phyloP scores from a whole-genome alignment of 805 yeast genomes.

The Myxozyma vanderwaltii region DNA sequence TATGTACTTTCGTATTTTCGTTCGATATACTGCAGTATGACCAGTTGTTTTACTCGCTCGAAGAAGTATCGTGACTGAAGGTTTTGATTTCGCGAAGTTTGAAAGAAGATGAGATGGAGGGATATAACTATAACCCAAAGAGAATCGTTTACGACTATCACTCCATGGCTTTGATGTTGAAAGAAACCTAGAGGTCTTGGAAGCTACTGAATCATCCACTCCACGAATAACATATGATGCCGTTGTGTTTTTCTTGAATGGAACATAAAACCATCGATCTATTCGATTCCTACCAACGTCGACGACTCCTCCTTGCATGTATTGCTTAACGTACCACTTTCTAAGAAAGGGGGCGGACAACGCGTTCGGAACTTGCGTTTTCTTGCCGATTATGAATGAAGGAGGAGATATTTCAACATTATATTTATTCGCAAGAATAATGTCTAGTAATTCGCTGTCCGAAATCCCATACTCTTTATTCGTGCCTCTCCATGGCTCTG shows the following conservation, averaged over 20 bases:
- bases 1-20: slow-evolving; percentile 14
- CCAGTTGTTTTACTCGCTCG: not conserved
- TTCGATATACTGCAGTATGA: slow-evolving; percentile 11
- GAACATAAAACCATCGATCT: slow-evolving; percentile 1
- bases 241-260: slow-evolving; percentile 15
- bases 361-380: slow-evolving; percentile 14
- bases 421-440: slow-evolving; percentile 12
- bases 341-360: slow-evolving; percentile 20
- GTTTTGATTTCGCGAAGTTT: slow-evolving; percentile 19
- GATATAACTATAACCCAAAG: slow-evolving; percentile 5
- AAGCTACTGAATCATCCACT: not conserved
- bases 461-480: slow-evolving; percentile 28
- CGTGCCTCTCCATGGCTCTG: slow-evolving; percentile 19
- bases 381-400: not conserved
- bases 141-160: not conserved
- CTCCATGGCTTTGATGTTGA: not conserved
- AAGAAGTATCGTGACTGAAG: slow-evolving; percentile 12
- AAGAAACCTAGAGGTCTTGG: not conserved
- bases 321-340: slow-evolving; percentile 11
- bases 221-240: slow-evolving; percentile 6
- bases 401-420: slow-evolving; percentile 14
- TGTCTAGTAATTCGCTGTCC: slow-evolving; percentile 27
- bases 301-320: slow-evolving; percentile 9
- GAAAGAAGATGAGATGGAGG: slow-evolving; percentile 18
- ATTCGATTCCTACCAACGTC: slow-evolving; percentile 4